These are phyloP conservation scores for Claviceps sp. DNA, from an alignment of 2,329 filamentous ascomycete genomes.

Conservation along the genomic window DNA sequence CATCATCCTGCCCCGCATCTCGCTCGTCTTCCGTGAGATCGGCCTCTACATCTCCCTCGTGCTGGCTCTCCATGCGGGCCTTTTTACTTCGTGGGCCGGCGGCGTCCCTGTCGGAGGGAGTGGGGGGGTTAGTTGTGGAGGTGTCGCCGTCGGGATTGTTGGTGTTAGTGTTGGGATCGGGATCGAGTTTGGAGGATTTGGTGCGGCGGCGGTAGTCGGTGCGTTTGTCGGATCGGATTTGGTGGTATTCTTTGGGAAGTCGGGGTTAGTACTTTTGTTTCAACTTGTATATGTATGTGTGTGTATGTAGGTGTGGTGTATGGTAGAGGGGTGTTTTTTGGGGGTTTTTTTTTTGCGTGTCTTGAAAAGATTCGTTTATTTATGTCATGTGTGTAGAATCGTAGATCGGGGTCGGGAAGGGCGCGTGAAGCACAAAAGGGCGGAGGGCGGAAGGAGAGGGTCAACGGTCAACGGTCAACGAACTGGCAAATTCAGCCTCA, in stretches of 20 bases:
- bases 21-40: slow-evolving; percentile 16
- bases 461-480: slow-evolving; percentile 25
- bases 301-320: background rate
- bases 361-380: no score
- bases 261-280: background rate
- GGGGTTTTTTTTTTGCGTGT: no score
- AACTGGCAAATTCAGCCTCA: slow-evolving; percentile 65
- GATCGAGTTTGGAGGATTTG: slow-evolving; percentile 39
- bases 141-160: slow-evolving; percentile 15
- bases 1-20: slow-evolving; percentile 30
- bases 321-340: no score
- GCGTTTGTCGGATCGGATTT: slow-evolving; percentile 60
- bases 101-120: slow-evolving; percentile 16
- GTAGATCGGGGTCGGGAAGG: no score
- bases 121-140: slow-evolving; percentile 25
- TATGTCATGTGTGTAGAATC: no score
- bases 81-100: slow-evolving; percentile 27
- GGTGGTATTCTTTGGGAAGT: slow-evolving; percentile 47
- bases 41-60: slow-evolving; percentile 17
- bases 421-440: no score
- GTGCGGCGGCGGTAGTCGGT: slow-evolving; percentile 59
- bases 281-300: background rate
- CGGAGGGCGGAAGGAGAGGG: no score
- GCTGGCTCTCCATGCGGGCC: slow-evolving; percentile 25
- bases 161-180: background rate